phyloP scores from a whole-genome alignment of 1,139 yeast genomes.

The Taphrina communis region DNA sequence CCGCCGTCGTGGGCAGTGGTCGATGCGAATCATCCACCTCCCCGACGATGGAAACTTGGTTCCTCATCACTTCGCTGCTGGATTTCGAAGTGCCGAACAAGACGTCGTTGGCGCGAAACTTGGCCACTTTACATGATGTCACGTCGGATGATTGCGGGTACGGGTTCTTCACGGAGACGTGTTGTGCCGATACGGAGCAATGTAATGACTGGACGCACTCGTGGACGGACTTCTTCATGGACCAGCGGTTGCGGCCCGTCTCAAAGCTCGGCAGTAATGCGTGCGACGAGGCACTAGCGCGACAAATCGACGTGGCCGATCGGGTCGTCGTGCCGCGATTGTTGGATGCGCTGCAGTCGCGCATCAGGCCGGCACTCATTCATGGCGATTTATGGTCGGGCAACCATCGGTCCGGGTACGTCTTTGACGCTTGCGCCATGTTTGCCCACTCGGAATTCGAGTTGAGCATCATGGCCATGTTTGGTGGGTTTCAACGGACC shows the following conservation, averaged over 20 bases:
- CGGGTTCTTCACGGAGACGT: slow-evolving; percentile 42
- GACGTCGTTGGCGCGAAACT: slow-evolving; percentile 39
- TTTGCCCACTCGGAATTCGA: slow-evolving; percentile 46
- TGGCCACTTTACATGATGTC: slow-evolving; percentile 25
- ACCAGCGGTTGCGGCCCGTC: slow-evolving; percentile 41
- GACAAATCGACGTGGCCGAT: slow-evolving; percentile 23
- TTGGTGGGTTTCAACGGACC: slow-evolving; percentile 44
- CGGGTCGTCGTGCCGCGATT: slow-evolving; percentile 37
- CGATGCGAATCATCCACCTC: slow-evolving; percentile 23
- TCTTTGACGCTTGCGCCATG: slow-evolving; percentile 44
- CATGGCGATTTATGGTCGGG: slow-evolving; percentile 44
- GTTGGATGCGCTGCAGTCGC: slow-evolving; percentile 16
- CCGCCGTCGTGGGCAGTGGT: slow-evolving; percentile 40
- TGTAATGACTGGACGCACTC: slow-evolving; percentile 41
- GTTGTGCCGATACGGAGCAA: slow-evolving; percentile 44
- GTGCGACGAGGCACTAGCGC: slow-evolving; percentile 38
- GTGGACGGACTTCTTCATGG: slow-evolving; percentile 44
- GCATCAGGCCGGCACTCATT: slow-evolving; percentile 43
- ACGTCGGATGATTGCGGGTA: slow-evolving; percentile 12
- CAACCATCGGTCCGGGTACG: slow-evolving; percentile 12
- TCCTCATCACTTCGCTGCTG: slow-evolving; percentile 30
- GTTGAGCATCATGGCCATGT: slow-evolving; percentile 45
- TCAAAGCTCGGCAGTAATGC: slow-evolving; percentile 32
- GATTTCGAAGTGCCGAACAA: not conserved
- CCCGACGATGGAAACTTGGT: not conserved